These are phyloP conservation scores for Solanum sejunctum DNA, from an alignment of 257 asterid genomes.

Conservation along the genomic window DNA sequence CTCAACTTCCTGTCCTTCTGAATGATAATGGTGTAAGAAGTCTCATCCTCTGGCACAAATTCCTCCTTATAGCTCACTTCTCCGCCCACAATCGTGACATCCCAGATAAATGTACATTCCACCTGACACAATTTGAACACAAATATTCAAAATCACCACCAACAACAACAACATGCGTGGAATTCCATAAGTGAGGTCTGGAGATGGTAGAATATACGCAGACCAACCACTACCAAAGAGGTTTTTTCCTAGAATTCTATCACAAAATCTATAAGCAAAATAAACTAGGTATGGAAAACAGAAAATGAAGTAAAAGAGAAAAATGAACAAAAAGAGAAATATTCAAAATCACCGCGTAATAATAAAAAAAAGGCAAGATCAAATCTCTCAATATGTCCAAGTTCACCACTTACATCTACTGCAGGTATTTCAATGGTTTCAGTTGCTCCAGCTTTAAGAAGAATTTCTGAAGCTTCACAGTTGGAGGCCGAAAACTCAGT, in stretches of 20 bases:
- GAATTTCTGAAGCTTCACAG: conserved; percentile 34
- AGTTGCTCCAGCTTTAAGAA: conserved; percentile 55
- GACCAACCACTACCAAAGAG: too few species aligned
- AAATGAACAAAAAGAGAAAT: too few species aligned
- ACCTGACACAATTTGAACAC: conserved; percentile 18
- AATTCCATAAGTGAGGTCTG: too few species aligned
- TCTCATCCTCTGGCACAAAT: conserved; percentile 52
- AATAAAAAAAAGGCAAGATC: neutral
- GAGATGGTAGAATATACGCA: too few species aligned
- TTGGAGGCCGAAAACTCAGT: conserved; percentile 38
- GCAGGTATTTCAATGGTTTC: conserved; percentile 52
- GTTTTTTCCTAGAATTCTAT: too few species aligned
- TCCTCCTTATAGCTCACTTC: conserved; percentile 69
- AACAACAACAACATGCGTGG: too few species aligned
- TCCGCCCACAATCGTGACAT: conserved; percentile 47
- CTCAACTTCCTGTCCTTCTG: conserved; percentile 53
- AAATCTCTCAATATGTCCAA: neutral
- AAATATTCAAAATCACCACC: neutral
- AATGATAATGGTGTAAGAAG: conserved; percentile 52
- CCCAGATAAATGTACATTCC: conserved; percentile 64
- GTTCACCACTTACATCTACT: conserved; percentile 35
- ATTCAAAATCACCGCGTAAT: neutral
- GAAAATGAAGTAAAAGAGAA: too few species aligned
- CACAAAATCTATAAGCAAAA: too few species aligned
- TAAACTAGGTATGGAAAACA: too few species aligned